Conservation (phyloP, 1,284 basidiomycete genomes). For the Naganishia sp. region DNA sequence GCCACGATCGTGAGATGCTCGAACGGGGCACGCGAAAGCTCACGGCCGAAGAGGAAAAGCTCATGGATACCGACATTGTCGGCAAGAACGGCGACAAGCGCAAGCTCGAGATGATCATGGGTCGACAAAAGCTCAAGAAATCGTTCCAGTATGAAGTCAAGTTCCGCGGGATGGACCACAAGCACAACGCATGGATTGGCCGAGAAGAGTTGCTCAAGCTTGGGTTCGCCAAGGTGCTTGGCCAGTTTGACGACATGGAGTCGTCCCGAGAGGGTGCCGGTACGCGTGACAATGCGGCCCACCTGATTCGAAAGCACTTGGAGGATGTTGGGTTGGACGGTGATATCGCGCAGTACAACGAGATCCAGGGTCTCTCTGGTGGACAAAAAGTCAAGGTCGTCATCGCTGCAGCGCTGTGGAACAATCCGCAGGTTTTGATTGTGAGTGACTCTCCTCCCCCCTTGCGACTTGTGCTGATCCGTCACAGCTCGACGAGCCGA, state of each 20-base stretch:
- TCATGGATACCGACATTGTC: conserved; percentile 85
- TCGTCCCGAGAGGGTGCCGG: conserved; percentile 91
- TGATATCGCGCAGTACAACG: conserved; percentile 95
- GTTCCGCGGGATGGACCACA: conserved; percentile 91
- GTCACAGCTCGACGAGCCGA: conserved; percentile 77
- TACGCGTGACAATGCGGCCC: conserved; percentile 74
- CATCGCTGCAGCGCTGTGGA: conserved; percentile 91
- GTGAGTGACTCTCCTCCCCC: conserved; percentile 32
- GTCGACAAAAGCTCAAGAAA: conserved; percentile 97
- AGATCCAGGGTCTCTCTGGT: conserved; percentile 85
- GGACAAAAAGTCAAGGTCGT: conserved; percentile 98
- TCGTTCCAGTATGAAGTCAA: conserved; percentile 94
- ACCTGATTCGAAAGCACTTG: conserved; percentile 80
- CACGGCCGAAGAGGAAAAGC: conserved; percentile 79
- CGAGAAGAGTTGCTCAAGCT: conserved; percentile 85
- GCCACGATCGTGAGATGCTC: conserved; percentile 91
- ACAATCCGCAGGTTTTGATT: conserved; percentile 74
- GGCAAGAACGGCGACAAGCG: conserved; percentile 89
- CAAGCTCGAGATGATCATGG: conserved; percentile 90
- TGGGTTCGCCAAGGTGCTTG: conserved; percentile 87
- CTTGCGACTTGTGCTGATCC: not conserved
- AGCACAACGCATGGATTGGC: conserved; percentile 87
- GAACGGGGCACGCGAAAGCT: conserved; percentile 90
- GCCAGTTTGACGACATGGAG: conserved; percentile 96
- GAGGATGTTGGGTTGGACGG: conserved; percentile 96